Evolutionary conservation across 2,329 filamentous ascomycete genomes (phyloP).

Genomic region (Colletotrichum liaoningense): DNA sequence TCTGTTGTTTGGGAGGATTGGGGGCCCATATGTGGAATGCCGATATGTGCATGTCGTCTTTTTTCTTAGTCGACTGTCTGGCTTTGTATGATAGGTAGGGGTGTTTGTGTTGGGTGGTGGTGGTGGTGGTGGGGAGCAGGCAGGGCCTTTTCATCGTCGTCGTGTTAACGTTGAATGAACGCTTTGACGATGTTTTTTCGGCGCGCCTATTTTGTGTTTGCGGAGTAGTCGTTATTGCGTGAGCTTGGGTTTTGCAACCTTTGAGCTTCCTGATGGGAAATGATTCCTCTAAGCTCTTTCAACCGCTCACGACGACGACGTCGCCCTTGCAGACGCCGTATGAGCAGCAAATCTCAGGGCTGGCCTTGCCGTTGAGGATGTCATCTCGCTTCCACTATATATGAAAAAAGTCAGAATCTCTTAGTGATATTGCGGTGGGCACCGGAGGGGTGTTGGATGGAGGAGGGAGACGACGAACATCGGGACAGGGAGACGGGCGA

Average conservation of each 20-base stretch:
- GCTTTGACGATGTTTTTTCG: background rate
- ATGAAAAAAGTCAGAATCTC: conserved; percentile 22
- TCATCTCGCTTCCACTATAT: conserved; percentile 49
- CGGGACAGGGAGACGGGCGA: conserved; percentile 52
- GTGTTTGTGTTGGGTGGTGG: background rate
- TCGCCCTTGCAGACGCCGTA: conserved; percentile 64
- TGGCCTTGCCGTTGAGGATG: conserved; percentile 60
- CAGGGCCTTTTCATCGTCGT: background rate
- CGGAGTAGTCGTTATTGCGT: background rate
- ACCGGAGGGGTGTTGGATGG: background rate
- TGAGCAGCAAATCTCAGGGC: conserved; percentile 64
- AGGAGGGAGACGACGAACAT: conserved; percentile 43
- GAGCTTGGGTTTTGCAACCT: too few species aligned
- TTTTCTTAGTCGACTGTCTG: background rate
- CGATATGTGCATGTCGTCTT: background rate
- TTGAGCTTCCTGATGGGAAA: background rate
- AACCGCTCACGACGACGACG: conserved; percentile 59
- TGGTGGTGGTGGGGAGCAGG: too few species aligned
- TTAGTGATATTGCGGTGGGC: background rate
- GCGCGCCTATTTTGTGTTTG: background rate
- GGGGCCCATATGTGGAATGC: background rate
- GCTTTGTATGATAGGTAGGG: background rate
- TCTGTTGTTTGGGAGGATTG: too few species aligned
- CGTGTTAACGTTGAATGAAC: background rate
- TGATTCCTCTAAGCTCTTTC: conserved; percentile 27